Evolutionary conservation across 139 green algal species (phyloP), one percentile per base, ranked within the genome.

Genomic region (Chlamydomonas incerta): DNA sequence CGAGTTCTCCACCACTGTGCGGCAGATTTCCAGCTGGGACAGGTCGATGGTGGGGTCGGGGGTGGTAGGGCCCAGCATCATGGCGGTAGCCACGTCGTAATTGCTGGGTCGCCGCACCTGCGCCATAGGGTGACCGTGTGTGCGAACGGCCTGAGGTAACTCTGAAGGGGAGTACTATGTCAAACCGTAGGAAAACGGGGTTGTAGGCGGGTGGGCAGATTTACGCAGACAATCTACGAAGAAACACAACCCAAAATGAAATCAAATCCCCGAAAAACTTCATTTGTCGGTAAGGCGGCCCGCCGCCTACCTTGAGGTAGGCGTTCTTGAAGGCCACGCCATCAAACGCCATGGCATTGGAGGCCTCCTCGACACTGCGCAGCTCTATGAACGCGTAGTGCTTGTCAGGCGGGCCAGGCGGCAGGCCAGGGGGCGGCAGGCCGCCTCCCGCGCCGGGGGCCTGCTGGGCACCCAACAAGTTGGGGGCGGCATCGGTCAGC

Each of bases 281-380:
- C n/a, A n/a, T n/a, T n/a, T n/a, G n/a, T n/a, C n/a, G n/a, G n/a
- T n/a, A n/a, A n/a, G n/a, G n/a, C n/a, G n/a, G n/a, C n/a, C n/a
- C n/a, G n/a, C n/a, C n/a, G 28, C 80, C 3, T 29, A 95, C 90
- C 91, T 95, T 96, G 34, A 97, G 89, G 83, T 93, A 93, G 10
- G 75, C 69, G 67, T 82, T 68, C 24, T 60, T 57, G 50, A 95
- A 96, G 14, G 84, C 87, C 23, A 96, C 88, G 33, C 95, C 95
- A 71, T 98, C 95, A 63, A 98, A 93, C 9, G 93, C 94, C 90
- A 96, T 96, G 10, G 91, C 92, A 70, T 98, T 98, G 57, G 83
- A 92, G 0, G 95, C 89, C 86, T 98, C 95, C 88, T 98, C 95
- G 50, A 97, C 92, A 11, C 63, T 93, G 29, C 94, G 88, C 46